Conservation (phyloP, 208 protist genomes). For the Crithidia acanthocephali region DNA sequence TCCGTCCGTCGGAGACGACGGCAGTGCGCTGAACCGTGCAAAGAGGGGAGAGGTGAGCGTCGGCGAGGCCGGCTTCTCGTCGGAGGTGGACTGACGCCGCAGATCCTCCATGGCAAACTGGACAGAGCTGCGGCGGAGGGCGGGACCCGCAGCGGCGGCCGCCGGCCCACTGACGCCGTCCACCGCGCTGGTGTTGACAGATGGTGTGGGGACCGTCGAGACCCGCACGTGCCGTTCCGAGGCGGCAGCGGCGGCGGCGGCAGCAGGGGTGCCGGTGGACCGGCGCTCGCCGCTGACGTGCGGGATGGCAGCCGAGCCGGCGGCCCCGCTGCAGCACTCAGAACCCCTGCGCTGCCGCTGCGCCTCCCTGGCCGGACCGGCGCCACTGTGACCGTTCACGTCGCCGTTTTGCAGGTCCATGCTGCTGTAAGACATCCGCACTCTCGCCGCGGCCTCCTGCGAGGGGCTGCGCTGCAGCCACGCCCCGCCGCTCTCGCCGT, state of each 20-base stretch:
- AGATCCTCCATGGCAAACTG: conserved; percentile 29
- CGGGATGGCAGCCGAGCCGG: conserved; percentile 1
- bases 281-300: neutral
- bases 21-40: neutral
- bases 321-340: neutral
- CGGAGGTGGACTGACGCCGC: neutral
- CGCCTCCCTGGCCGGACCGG: neutral
- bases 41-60: neutral
- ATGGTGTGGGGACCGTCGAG: neutral
- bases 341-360: conserved; percentile 13
- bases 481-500: conserved; percentile 18
- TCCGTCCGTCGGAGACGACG: neutral
- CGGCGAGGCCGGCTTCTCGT: neutral
- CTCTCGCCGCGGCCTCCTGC: neutral
- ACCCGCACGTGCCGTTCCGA: neutral
- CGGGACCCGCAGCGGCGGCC: neutral
- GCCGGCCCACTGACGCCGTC: neutral
- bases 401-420: neutral
- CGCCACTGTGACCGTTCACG: neutral
- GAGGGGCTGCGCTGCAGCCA: conserved; percentile 19
- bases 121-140: conserved; percentile 37
- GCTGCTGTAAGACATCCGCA: neutral
- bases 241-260: too few relatives aligned
- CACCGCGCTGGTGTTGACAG: neutral
- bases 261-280: neutral